Evolutionary conservation across 2,329 filamentous ascomycete species (phyloP), one percentile per base, ranked within the genome.

Genomic region (Phoma sp.): DNA sequence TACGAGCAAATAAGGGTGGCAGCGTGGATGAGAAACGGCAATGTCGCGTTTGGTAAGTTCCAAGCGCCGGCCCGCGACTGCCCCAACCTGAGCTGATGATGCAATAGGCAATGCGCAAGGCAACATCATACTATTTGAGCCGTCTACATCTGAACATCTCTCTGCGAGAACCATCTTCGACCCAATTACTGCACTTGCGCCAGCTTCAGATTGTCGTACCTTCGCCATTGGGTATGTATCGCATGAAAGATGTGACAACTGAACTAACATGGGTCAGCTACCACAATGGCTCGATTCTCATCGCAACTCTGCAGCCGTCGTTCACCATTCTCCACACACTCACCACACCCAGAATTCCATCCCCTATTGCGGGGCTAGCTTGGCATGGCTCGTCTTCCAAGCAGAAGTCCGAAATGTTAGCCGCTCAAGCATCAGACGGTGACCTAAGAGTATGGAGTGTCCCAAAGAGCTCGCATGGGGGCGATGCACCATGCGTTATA

Each of bases 381-480:
- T 99, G 95, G 95, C 95, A 99, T 80, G 93, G 93, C 33, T 97
- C 95, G 0, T 97, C 95, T 0, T 89, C 93, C 0, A 91, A 93
- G 62, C 93, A 97, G 75, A 97, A 96, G 77, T 96, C 95, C 0
- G 93, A 98, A 69, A 99, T 99, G 95, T 80, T 99, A 67, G 93
- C 93, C 1, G 90, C 92, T 7, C 93, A 98, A 76, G 95, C 91
- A 3, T 84, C 89, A 46, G 93, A 97, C 70, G 93, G 95, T 18
- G 93, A 99, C 70, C 79, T 99, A 40, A 85, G 93, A 64, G 93
- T 99, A 18, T 99, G 95, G 95, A 99, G 95, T 69, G 89, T 99
- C 48, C 86, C 93, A 18, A 99, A 98, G 75, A 84, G 83, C 55
- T 80, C 88, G 72, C 82, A 87, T 72, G 76, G 83, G 65, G 76